Evolutionary conservation across 2,329 filamentous ascomycete genomes (phyloP).

Genomic region (Phaeophleospora eucalypticola): DNA sequence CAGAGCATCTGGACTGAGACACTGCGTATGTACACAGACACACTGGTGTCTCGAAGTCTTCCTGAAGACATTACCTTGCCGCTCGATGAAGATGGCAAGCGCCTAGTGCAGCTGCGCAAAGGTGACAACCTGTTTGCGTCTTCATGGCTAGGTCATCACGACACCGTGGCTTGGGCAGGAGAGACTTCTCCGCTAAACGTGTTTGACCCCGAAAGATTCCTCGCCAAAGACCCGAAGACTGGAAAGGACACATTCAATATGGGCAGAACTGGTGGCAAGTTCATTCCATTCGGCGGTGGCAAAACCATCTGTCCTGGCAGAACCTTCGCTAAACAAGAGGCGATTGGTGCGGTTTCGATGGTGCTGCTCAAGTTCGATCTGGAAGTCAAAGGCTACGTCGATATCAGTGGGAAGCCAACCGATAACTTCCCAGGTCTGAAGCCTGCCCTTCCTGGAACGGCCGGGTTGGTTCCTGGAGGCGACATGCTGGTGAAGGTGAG

Average conservation of each 20-base stretch:
- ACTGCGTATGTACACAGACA: constrained; percentile 32
- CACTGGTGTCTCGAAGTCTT: constrained; percentile 30
- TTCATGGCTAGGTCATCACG: constrained; percentile 28
- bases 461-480: constrained; percentile 25
- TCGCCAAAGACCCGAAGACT: constrained; percentile 24
- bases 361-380: constrained; percentile 26
- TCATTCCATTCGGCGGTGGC: constrained; percentile 33
- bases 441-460: constrained; percentile 22
- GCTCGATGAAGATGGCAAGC: constrained; percentile 26
- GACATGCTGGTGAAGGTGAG: constrained; percentile 25
- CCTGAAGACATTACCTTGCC: constrained; percentile 28
- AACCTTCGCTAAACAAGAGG: constrained; percentile 31
- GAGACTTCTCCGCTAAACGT: constrained; percentile 12
- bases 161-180: constrained; percentile 23
- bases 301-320: constrained; percentile 27
- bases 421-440: constrained; percentile 21
- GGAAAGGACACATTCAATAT: constrained; percentile 26
- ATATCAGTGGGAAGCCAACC: constrained; percentile 20
- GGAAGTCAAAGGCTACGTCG: constrained; percentile 23
- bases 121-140: constrained; percentile 31
- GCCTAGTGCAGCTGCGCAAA: constrained; percentile 18
- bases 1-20: constrained; percentile 34
- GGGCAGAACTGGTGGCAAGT: constrained; percentile 26
- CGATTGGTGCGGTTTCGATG: constrained; percentile 25
- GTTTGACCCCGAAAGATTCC: constrained; percentile 31